Percentiles rank a stretch among this genome's conserved stretches.
Evolutionary conservation across 768 basidiomycete genomes (phyloP).

Genomic region (Pulveroboletus sp.): DNA sequence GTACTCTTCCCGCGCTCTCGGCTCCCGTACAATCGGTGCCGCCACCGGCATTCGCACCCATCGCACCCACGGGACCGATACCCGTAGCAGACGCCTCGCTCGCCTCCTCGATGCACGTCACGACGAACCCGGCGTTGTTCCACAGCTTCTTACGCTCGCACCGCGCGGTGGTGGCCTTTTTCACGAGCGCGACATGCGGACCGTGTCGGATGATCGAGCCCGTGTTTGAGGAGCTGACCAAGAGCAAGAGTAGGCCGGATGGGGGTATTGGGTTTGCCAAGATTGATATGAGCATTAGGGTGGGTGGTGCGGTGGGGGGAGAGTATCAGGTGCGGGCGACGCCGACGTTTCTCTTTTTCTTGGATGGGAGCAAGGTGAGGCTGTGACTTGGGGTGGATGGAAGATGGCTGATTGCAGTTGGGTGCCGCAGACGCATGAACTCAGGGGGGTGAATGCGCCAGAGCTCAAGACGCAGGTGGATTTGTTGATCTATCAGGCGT

Average conservation of each 20-base stretch:
- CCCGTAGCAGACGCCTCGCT: conserved; percentile 44
- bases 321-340: conserved; percentile 72
- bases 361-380: conserved; percentile 68
- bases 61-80: conserved; percentile 23
- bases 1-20: not conserved
- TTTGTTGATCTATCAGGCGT: conserved; percentile 70
- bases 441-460: conserved; percentile 67
- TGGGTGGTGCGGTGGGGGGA: conserved; percentile 56
- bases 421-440: conserved; percentile 55
- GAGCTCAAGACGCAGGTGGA: conserved; percentile 76
- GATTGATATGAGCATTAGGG: conserved; percentile 74
- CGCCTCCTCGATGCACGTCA: conserved; percentile 62
- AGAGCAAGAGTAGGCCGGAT: conserved; percentile 48
- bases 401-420: not conserved
- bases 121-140: conserved; percentile 75
- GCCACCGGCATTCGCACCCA: conserved; percentile 7
- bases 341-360: conserved; percentile 89
- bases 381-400: conserved; percentile 2
- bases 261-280: conserved; percentile 73
- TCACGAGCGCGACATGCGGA: conserved; percentile 72
- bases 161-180: conserved; percentile 74
- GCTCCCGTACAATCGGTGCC: conserved; percentile 6
- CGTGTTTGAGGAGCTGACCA: conserved; percentile 74
- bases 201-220: conserved; percentile 87
- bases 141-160: conserved; percentile 61